Evolutionary conservation across 202 grass and related monocot genomes (phyloP).

Genomic region (Brachypodium distachyon): DNA sequence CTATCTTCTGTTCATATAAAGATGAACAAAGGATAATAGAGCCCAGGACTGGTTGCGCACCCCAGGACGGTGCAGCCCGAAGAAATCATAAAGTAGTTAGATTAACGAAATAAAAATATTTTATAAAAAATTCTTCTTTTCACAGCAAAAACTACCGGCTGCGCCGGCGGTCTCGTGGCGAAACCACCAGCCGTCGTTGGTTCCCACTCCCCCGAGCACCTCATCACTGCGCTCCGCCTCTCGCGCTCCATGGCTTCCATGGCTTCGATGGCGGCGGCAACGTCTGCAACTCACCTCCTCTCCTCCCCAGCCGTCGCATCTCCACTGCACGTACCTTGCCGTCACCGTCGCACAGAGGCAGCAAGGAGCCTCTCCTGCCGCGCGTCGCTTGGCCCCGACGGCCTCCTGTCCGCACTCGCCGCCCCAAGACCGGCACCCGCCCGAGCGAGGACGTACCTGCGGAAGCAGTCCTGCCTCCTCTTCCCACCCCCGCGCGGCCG

Average conservation of each 20-base stretch:
- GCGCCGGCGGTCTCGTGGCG: conserved; percentile 22
- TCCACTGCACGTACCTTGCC: background rate
- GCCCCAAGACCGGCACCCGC: background rate
- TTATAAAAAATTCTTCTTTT: too few relatives aligned
- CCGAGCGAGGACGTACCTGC: conserved; percentile 25
- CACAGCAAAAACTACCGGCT: background rate
- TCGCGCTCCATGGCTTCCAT: conserved; percentile 1
- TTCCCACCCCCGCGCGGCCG: conserved; percentile 50
- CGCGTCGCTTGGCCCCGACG: conserved; percentile 33
- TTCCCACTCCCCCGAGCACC: background rate
- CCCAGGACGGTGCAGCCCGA: too few relatives aligned
- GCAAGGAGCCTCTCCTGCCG: conserved; percentile 16
- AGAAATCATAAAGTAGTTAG: too few relatives aligned
- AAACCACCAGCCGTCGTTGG: conserved; percentile 17
- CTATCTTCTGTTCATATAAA: too few relatives aligned
- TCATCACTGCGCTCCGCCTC: background rate
- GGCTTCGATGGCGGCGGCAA: background rate
- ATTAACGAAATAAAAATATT: too few relatives aligned
- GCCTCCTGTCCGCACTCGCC: conserved; percentile 18
- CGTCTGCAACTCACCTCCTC: conserved; percentile 4
- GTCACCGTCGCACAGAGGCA: background rate
- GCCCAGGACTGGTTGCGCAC: too few relatives aligned
- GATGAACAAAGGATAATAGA: too few relatives aligned
- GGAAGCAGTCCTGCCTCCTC: conserved; percentile 59
- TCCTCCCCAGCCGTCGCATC: background rate